Percentiles rank a stretch among this genome's conserved stretches.
These are phyloP conservation scores for Boletus patriciae DNA, from an alignment of 768 basidiomycete species.

Conservation along the genomic window DNA sequence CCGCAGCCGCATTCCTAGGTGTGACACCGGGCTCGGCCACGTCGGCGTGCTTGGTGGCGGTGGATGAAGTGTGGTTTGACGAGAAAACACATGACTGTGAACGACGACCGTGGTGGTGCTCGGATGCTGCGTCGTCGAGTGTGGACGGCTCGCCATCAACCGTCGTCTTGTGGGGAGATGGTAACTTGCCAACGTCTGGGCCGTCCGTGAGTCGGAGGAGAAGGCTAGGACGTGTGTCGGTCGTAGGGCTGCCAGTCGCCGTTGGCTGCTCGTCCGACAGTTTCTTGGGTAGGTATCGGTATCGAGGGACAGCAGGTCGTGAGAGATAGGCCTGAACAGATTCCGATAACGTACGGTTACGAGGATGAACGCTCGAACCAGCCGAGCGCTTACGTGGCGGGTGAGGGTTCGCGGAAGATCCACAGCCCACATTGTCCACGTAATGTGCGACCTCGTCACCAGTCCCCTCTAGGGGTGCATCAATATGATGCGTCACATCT, in stretches of 20 bases:
- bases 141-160: not conserved
- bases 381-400: slow-evolving; percentile 22
- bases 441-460: not conserved
- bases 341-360: slow-evolving; percentile 45
- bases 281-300: not conserved
- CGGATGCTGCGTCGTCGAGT: not conserved
- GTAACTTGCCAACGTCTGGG: not conserved
- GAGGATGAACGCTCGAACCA: slow-evolving; percentile 20
- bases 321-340: slow-evolving; percentile 50
- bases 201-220: slow-evolving; percentile 5
- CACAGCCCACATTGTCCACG: slow-evolving; percentile 8
- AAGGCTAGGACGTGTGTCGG: not conserved
- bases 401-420: slow-evolving; percentile 18
- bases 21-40: no score
- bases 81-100: not conserved
- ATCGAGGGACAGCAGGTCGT: slow-evolving; percentile 5
- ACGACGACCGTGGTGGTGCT: not conserved
- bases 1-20: no score
- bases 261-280: not conserved
- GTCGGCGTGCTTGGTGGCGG: not conserved
- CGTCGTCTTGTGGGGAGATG: not conserved
- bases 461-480: not conserved
- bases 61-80: not conserved
- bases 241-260: no score
- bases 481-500: not conserved